These are phyloP conservation scores for Clarireedia sp. DNA, from an alignment of 2,329 filamentous ascomycete genomes.

Conservation along the genomic window DNA sequence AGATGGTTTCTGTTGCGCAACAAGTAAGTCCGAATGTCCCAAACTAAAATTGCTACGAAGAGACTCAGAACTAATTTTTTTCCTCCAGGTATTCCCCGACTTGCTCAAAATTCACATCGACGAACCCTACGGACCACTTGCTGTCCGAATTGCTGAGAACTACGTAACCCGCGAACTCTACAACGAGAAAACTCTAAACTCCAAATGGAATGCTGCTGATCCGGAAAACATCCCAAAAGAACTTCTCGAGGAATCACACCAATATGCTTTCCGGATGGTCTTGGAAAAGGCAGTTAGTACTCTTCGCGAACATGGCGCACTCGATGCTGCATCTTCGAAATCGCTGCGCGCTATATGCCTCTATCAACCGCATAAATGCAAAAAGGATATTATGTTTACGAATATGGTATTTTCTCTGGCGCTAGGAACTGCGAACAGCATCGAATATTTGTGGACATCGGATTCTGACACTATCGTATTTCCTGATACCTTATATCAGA, in stretches of 20 bases:
- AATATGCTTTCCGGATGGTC: constrained; percentile 11
- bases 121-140: constrained; percentile 13
- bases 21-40: constrained; percentile 1
- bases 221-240: constrained; percentile 2
- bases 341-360: constrained; percentile 24
- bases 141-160: constrained; percentile 12
- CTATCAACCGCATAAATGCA: constrained; percentile 32
- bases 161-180: constrained; percentile 12
- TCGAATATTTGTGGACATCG: constrained; percentile 33
- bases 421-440: constrained; percentile 26
- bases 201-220: constrained; percentile 4
- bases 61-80: background rate
- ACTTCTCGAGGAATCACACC: constrained; percentile 10
- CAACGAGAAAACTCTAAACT: background rate
- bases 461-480: constrained; percentile 28
- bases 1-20: constrained; percentile 16
- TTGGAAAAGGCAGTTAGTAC: constrained; percentile 11
- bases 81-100: constrained; percentile 12
- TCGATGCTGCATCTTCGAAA: background rate
- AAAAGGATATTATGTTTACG: constrained; percentile 35
- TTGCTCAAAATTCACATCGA: constrained; percentile 15
- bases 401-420: constrained; percentile 31
- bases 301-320: constrained; percentile 10
- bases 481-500: constrained; percentile 14
- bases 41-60: background rate